A percentile compares a stretch with the other conserved stretches of the same genome.
Evolutionary conservation across 148 eudicot species (phyloP).

Genomic region (Amaranthus hypochondriacus): DNA sequence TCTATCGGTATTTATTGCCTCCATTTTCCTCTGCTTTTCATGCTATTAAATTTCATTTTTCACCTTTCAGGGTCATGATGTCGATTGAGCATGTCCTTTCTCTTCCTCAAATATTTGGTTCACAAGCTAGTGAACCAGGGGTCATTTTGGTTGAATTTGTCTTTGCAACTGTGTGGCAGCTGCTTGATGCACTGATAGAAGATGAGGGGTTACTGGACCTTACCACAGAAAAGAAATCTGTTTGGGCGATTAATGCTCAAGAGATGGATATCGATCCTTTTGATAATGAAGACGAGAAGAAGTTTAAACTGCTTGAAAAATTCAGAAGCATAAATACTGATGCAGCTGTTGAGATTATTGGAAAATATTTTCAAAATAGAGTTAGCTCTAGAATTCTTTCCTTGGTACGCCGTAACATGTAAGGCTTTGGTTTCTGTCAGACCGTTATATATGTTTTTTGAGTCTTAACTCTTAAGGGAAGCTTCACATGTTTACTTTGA

Average conservation of each 20-base stretch:
- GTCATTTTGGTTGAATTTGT: slow-evolving; percentile 50
- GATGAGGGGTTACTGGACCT: slow-evolving; percentile 85
- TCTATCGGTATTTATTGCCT: neutral
- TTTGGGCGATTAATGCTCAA: slow-evolving; percentile 46
- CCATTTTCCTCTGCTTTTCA: neutral
- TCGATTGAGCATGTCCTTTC: slow-evolving; percentile 54
- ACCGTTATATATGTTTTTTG: slow-evolving; percentile 6
- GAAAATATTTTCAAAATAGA: slow-evolving; percentile 56
- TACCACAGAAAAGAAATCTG: slow-evolving; percentile 52
- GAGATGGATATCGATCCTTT: slow-evolving; percentile 57
- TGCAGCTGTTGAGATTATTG: slow-evolving; percentile 63
- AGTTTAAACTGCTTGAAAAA: slow-evolving; percentile 44
- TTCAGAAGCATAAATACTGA: slow-evolving; percentile 53
- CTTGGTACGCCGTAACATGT: slow-evolving; percentile 86
- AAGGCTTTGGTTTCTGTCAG: slow-evolving; percentile 35
- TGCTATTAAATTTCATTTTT: neutral
- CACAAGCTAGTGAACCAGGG: slow-evolving; percentile 51
- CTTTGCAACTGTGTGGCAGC: slow-evolving; percentile 72
- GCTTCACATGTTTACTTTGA: neutral
- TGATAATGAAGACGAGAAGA: slow-evolving; percentile 42
- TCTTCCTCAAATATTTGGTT: slow-evolving; percentile 58
- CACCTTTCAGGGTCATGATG: slow-evolving; percentile 61
- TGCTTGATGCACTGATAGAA: slow-evolving; percentile 80
- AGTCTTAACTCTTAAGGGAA: slow-evolving; percentile 3
- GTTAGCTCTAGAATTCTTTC: slow-evolving; percentile 69